Evolutionary conservation across 768 basidiomycete genomes (phyloP), one percentile per base, ranked within the genome.

Genomic region (Cystobasidium onofrii): DNA sequence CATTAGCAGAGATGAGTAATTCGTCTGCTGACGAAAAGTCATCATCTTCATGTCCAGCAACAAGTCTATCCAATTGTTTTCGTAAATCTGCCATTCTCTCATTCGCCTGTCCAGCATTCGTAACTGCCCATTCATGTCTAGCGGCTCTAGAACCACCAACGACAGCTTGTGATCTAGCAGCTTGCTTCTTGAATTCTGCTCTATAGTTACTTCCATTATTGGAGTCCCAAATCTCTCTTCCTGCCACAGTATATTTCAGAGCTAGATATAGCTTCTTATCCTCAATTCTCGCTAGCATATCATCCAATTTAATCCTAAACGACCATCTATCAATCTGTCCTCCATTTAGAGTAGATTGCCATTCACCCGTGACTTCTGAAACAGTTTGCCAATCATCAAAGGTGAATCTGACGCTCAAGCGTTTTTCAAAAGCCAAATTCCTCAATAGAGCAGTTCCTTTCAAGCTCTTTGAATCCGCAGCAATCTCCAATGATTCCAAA

Each of bases 371-470:
- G 73, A 96, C 90, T 81, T 98, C 95, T 81, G 89, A 90, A 73
- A 91, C 94, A 60, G 95, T 99, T 81, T 92, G 91, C 95, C 95
- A 98, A 77, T 84, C 85, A 80, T 98, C 95, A 77, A 94, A 86
- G 0, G 95, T 97, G 81, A 96, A 98, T 33, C 95, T 87, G 29
- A 92, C 86, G 9, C 88, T 89, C 65, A 98, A 85, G 84, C 86
- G 86, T 83, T 97, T 98, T 78, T 89, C 84, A 82, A 87, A 98
- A 7, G 91, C 87, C 63, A 97, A 80, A 80, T 98, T 97, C 78
- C 87, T 85, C 73, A 95, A 90, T 60, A 87, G 86, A 54, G 92
- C 85, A 46, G 83, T 84, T 29, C 95, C 95, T n/a, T 84, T 81
- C 64, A 97, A 85, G 70, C 83, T 84, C 74, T 80, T 80, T 80